These are phyloP conservation scores for Straminergon stramineum DNA, from an alignment of 225 moss, liverwort and hornwort species.

Conservation along the genomic window DNA sequence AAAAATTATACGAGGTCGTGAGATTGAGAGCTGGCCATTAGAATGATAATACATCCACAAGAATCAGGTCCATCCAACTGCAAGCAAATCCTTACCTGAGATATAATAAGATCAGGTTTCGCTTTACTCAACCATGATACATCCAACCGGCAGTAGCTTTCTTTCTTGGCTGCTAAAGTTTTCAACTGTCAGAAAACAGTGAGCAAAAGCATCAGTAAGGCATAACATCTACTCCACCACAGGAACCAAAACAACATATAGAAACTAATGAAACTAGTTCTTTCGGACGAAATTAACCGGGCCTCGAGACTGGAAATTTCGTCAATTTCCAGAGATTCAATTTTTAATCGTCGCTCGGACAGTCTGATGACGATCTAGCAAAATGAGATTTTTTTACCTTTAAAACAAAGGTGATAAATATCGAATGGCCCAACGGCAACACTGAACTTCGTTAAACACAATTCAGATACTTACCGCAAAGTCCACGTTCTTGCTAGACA, in stretches of 20 bases:
- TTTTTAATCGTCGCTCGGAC: neutral
- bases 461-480: slow-evolving; percentile 16
- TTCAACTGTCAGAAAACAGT: slow-evolving; percentile 27
- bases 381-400: neutral
- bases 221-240: neutral
- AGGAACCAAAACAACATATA: neutral
- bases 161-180: slow-evolving; percentile 36
- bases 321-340: neutral
- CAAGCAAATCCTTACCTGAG: slow-evolving; percentile 30
- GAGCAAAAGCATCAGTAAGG: neutral
- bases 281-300: neutral
- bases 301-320: neutral
- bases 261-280: neutral
- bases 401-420: neutral
- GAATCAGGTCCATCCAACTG: neutral
- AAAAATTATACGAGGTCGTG: neutral
- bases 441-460: neutral
- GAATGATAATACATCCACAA: neutral
- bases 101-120: slow-evolving; percentile 53
- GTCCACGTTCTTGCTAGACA: slow-evolving; percentile 44
- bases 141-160: slow-evolving; percentile 46
- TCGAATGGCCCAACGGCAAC: neutral
- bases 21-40: neutral
- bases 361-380: neutral
- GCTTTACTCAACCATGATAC: slow-evolving; percentile 53